Percentiles rank a stretch among this genome's conserved stretches.
phyloP scores from a whole-genome alignment of 1,284 basidiomycete genomes.

The Thecaphora thlaspeos region DNA sequence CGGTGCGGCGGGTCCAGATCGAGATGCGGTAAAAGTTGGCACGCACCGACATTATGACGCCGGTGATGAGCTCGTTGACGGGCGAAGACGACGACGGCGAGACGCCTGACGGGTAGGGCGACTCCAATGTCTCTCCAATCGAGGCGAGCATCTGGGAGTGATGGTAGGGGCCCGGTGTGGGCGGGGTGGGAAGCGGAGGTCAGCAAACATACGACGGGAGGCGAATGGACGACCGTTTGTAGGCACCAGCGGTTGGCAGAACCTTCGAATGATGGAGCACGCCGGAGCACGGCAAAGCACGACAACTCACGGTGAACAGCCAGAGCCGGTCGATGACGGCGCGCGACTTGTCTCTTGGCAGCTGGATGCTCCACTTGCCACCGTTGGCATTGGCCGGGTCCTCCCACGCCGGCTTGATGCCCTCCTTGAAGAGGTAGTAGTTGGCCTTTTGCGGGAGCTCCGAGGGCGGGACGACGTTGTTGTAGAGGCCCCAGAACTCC shows the following conservation, averaged over 20 bases:
- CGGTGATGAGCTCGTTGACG: slow-evolving; percentile 50
- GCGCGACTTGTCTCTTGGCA: slow-evolving; percentile 91
- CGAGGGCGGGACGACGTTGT: slow-evolving; percentile 96
- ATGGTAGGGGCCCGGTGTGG: not conserved
- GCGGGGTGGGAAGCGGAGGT: slow-evolving; percentile 83
- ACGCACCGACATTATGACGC: slow-evolving; percentile 90
- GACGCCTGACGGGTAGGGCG: slow-evolving; percentile 35
- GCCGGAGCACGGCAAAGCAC: not conserved
- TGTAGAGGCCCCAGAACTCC: slow-evolving; percentile 68
- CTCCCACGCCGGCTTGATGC: slow-evolving; percentile 83
- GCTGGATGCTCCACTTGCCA: slow-evolving; percentile 97
- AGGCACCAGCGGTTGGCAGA: too few relatives aligned
- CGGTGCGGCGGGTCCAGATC: slow-evolving; percentile 80
- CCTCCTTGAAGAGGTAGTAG: slow-evolving; percentile 96
- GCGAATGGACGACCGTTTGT: not conserved
- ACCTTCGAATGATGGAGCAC: too few relatives aligned
- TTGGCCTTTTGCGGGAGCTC: slow-evolving; percentile 91
- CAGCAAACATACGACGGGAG: slow-evolving; percentile 70
- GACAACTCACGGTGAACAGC: slow-evolving; percentile 71
- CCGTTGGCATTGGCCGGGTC: slow-evolving; percentile 92
- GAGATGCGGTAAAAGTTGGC: slow-evolving; percentile 94
- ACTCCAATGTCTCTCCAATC: slow-evolving; percentile 56
- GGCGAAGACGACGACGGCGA: slow-evolving; percentile 25
- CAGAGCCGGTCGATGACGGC: slow-evolving; percentile 87
- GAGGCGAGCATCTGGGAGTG: slow-evolving; percentile 48